Conservation (phyloP, 2,329 filamentous ascomycete genomes). For the Clonostachys rhizophaga region DNA sequence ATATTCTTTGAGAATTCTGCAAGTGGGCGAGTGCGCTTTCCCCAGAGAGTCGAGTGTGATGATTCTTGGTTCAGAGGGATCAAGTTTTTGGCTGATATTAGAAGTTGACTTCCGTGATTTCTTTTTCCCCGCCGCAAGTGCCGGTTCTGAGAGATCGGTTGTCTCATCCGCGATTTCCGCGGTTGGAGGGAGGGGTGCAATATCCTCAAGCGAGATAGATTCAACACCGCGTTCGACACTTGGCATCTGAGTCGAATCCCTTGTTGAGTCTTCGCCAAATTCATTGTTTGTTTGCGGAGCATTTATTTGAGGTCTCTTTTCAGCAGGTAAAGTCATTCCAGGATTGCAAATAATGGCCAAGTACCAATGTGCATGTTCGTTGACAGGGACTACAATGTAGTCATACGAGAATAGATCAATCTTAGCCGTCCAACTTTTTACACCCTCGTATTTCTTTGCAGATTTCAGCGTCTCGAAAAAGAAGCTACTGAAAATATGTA, state of each 20-base stretch:
- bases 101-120: background rate
- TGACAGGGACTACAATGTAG: conserved; percentile 89
- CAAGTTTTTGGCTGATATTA: conserved; percentile 12
- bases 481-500: conserved; percentile 90
- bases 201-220: conserved; percentile 12
- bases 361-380: conserved; percentile 87
- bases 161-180: background rate
- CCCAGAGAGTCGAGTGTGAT: conserved; percentile 86
- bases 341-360: conserved; percentile 93
- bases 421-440: conserved; percentile 82
- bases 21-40: conserved; percentile 56
- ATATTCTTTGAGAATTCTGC: conserved; percentile 70
- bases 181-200: background rate
- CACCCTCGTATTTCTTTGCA: conserved; percentile 69
- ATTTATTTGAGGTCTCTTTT: background rate
- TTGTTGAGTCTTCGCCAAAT: conserved; percentile 5
- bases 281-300: conserved; percentile 5
- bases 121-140: background rate
- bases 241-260: conserved; percentile 6
- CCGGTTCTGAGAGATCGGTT: background rate
- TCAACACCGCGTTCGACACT: conserved; percentile 6
- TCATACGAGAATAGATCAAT: conserved; percentile 82
- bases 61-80: conserved; percentile 60
- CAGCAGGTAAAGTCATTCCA: conserved; percentile 46
- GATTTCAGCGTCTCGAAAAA: conserved; percentile 76